These are phyloP conservation scores for Forsythia viridissima DNA, from an alignment of 257 asterid species.

Conservation along the genomic window DNA sequence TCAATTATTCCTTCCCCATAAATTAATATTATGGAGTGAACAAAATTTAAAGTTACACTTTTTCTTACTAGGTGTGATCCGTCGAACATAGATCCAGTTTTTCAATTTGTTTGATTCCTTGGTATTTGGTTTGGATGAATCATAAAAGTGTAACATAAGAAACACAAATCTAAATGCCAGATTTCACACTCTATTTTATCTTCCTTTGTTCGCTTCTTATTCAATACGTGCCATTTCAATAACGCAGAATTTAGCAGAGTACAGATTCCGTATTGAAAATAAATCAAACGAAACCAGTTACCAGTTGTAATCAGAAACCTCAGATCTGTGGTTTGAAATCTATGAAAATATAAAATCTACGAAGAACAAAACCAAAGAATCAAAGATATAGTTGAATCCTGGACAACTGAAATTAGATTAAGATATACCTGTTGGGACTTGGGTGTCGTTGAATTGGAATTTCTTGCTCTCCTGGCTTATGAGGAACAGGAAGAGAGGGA, in stretches of 20 bases:
- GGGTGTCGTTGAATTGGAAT: constrained; percentile 9
- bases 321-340: constrained; percentile 20
- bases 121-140: not conserved
- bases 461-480: not conserved
- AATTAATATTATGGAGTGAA: no score
- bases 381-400: not conserved
- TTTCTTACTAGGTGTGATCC: no score
- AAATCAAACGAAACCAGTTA: not conserved
- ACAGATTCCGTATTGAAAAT: not conserved
- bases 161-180: not conserved
- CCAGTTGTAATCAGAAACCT: not conserved
- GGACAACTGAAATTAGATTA: not conserved
- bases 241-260: not conserved
- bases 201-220: not conserved
- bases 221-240: not conserved
- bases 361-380: not conserved
- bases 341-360: not conserved
- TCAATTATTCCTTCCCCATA: no score
- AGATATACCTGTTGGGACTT: constrained; percentile 6
- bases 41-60: no score
- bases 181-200: not conserved
- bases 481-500: not conserved
- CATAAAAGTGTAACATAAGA: not conserved
- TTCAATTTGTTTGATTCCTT: no score
- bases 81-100: no score